These are phyloP conservation scores for Eucalyptus guilfoylei DNA, from an alignment of 345 rosid genomes.

Conservation along the genomic window DNA sequence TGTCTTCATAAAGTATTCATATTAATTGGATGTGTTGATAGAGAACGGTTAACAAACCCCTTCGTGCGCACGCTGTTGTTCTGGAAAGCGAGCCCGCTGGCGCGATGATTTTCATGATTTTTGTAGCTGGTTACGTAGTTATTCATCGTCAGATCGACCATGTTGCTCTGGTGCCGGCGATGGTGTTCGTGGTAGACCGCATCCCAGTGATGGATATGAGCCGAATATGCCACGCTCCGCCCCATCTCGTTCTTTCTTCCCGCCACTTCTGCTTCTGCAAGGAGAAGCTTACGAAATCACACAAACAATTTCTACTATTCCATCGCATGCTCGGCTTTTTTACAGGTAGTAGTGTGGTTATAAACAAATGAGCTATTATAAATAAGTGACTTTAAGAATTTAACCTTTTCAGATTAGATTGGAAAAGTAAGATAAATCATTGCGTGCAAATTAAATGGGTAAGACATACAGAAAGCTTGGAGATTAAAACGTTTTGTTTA, in stretches of 20 bases:
- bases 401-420: not conserved
- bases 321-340: not conserved
- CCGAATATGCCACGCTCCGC: not conserved
- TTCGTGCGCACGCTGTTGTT: not conserved
- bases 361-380: not conserved
- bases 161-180: not conserved
- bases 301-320: not conserved
- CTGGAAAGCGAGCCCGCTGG: not conserved
- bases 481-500: not conserved
- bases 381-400: not conserved
- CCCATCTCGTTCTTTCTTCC: conserved; percentile 2
- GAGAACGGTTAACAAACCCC: not conserved
- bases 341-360: not conserved
- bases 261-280: conserved; percentile 17
- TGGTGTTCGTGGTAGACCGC: not conserved
- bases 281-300: not conserved
- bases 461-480: not conserved
- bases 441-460: not conserved
- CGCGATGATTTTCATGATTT: not conserved
- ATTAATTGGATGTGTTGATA: not conserved
- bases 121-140: not conserved
- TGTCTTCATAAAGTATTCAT: not conserved
- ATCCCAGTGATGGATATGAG: not conserved
- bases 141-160: not conserved
- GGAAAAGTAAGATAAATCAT: not conserved